Evolutionary conservation across 140 eudicot genomes (phyloP), one percentile per base, ranked within the genome.

Genomic region (Oenanthe javanica): DNA sequence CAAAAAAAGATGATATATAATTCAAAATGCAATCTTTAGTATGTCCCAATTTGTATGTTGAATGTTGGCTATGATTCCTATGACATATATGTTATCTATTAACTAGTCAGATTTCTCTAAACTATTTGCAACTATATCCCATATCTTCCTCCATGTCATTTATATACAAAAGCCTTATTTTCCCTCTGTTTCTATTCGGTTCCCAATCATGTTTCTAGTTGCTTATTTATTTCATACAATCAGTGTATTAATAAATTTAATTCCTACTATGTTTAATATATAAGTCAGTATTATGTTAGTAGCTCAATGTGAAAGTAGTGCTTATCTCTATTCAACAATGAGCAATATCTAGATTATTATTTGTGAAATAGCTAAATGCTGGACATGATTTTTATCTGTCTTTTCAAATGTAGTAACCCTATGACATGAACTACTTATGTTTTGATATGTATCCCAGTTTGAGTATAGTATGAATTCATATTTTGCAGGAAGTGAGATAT

Each of bases 401-500:
- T 18, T 78, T 27, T 47, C 16, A 64, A 64, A 25, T 27, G n/a
- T 72, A 38, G 49, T 40, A 15, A 71, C 16, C 9, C 49, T 2
- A 46, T 46, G n/a, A 6, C 59, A 74, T 47, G 19, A 74, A n/a
- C n/a, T n/a, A n/a, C n/a, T n/a, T n/a, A n/a, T n/a, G n/a, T 46
- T 74, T 46, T 4, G 49, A 59, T 55, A 16, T 67, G 19, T 48
- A 23, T 46, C 78, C 36, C 50, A 59, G 48, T 27, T 14, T 43
- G 13, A 64, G 70, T 79, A 25, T 40, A 31, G 66, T 6, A 61
- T 84, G 82, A 15, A 70, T 80, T 57, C 9, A 14, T 75, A 31
- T 61, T 82, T 70, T 87, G 91, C 93, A 96, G 99, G 97, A 82
- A 96, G 99, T 83, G 98, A 91, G 88, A 93, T 96, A 84, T 91